Base-by-base conservation (phyloP, 78 protist species). In the Cavenderia fasciculata region DNA sequence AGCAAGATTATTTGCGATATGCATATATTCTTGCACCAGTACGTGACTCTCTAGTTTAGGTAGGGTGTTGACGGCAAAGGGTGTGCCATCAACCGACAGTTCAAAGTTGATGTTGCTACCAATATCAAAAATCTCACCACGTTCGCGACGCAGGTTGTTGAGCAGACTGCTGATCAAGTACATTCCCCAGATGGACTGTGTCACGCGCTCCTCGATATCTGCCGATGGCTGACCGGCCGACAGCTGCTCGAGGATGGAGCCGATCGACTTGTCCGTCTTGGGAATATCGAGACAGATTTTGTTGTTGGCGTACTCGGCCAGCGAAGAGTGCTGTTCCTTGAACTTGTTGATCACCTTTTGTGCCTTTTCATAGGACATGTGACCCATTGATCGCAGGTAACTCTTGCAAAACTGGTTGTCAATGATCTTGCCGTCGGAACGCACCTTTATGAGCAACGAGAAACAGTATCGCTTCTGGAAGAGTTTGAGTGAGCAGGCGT, bases 11-110 rank as follows among this genome's bases (percentile, higher is more conserved):
- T 82, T 82, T 6, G 90, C 90, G 25, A 82, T 36, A 68, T 82
- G 90, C 90, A 82, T 82, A 36, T 66, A 82, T 47, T 82, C 90
- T 43, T 82, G 90, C 11, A 82, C 90, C 19, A 82, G 46, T 21
- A 82, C 78, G 49, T 82, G 90, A 44, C 78, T 68, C 23, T 82
- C 90, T 0, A 82, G 71, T 25, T 82, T 82, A 40, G 90, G 90
- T 2, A 82, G 54, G 38, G 56, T 59, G 36, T 82, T 70, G 18
- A 82, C 65, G 4, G 43, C 25, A 31, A 68, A 66, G 23, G 90
- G 90, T 7, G 73, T 74, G 23, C 78, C 78, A 38, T 82, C 90
- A 38, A 82, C 62, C 10, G 77, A 51, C 1, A 82, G 71, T 11
- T 82, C 90, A 54, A 40, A 82, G 52, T 82, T 76, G n/a, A 82